Base-by-base conservation (phyloP, 2,329 filamentous ascomycete species). In the Talaromyces marneffei region DNA sequence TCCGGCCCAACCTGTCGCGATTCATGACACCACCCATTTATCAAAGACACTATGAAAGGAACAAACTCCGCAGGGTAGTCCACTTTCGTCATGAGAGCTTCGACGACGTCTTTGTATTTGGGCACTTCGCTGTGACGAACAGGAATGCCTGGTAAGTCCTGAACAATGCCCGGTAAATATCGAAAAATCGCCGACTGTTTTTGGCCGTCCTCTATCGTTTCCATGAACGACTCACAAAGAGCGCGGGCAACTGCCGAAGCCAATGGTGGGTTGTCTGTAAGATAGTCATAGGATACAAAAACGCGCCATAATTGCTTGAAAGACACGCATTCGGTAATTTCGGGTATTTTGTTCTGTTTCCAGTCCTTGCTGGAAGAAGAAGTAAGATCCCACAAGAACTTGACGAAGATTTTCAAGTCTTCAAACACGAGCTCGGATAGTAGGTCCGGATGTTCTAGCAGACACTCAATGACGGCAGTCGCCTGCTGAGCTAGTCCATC, bases 201-300 rank as follows among this genome's bases (percentile, higher is more conserved):
- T 10, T 55, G 33, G 16, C 40, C 20, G 20, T 10, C 40, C 20
- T 55, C 52, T 29, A 39, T 14, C 18, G 40, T 25, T 29, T 55
- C 59, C 57, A 52, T 29, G 23, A 59, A 52, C 8, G 53, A 6
- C 33, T 71, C 68, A 27, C 69, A 71, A 23, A 78, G 67, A 1
- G 77, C 69, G 37, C 66, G 62, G 10, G 71, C 67, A 16, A 77
- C 29, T 57, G 76, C 75, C 16, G 67, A 67, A 12, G 72, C 73
- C 56, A 76, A 67, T 12, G 62, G 64, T 23, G 74, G 69, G 7
- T 69, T 66, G 35, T 70, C 70, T 23, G 76, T 68, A 23, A 77
- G 67, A 60, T 76, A 77, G 46, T 77, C 75, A 52, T 75, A 71
- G 23, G 74, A 77, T 6, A 72, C 69, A 33, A 77, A 66, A 42